phyloP scores from a whole-genome alignment of 2,329 filamentous ascomycete genomes.

The Trichocomaceae sp. region DNA sequence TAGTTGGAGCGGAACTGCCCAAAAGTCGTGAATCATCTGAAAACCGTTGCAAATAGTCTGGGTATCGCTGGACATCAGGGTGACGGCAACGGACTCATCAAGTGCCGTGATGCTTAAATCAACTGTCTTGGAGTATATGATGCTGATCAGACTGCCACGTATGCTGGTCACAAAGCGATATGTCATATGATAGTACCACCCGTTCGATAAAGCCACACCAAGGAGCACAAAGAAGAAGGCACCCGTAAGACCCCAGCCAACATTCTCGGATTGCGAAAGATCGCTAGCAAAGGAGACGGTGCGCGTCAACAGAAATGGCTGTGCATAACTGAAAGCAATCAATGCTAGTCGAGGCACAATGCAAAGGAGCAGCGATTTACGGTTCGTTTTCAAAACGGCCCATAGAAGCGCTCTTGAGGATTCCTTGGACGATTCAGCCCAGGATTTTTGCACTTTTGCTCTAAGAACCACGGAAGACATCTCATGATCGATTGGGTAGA shows the following conservation, averaged over 20 bases:
- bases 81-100: slow-evolving; percentile 34
- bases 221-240: slow-evolving; percentile 39
- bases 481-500: slow-evolving; percentile 11
- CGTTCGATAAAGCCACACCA: slow-evolving; percentile 38
- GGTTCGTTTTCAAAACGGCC: slow-evolving; percentile 7
- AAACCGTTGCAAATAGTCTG: slow-evolving; percentile 38
- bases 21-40: slow-evolving; percentile 39
- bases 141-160: slow-evolving; percentile 38
- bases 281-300: slow-evolving; percentile 18
- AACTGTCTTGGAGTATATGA: slow-evolving; percentile 44
- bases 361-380: slow-evolving; percentile 3
- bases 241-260: slow-evolving; percentile 40
- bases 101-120: slow-evolving; percentile 27
- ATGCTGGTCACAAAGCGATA: slow-evolving; percentile 40
- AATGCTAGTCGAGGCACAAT: slow-evolving; percentile 18
- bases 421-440: not conserved
- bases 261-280: slow-evolving; percentile 20
- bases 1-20: slow-evolving; percentile 41
- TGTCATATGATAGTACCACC: slow-evolving; percentile 37
- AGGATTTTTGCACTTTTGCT: slow-evolving; percentile 3
- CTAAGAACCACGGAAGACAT: slow-evolving; percentile 8
- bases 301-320: slow-evolving; percentile 23
- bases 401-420: slow-evolving; percentile 8
- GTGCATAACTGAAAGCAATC: slow-evolving; percentile 20
- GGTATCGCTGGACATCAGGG: slow-evolving; percentile 42